Evolutionary conservation across 2,329 filamentous ascomycete genomes (phyloP), one percentile per base, ranked within the genome.

Genomic region (Colletotrichum coccodes): DNA sequence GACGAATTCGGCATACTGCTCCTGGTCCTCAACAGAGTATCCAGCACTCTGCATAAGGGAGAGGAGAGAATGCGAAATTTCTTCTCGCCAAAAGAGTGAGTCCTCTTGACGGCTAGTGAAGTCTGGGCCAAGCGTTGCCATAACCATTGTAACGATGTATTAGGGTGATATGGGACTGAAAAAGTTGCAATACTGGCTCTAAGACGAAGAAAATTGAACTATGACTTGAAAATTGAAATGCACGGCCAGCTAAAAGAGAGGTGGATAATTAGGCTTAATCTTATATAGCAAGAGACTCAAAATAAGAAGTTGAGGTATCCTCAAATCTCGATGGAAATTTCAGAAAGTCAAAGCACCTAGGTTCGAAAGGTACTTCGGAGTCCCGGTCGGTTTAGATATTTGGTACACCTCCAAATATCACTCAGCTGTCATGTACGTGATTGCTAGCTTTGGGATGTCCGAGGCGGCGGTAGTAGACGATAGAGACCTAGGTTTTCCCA

Each of bases 31-130:
- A 11, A n/a, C 44, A 53, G 64, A 68, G 60, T 68, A 68, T 6
- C 60, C 60, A 7, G 64, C 60, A 68, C 64, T 68, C 60, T 64
- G 60, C 64, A 68, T 68, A 12, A 64, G 60, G 32, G 60, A 64
- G 9, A 64, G 52, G 16, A 68, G 60, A 40, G 64, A 16, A 23
- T 64, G 64, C 9, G 60, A 59, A 18, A 68, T 23, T 16, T 64
- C 64, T 5, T 53, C 38, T 36, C 46, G 40, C 64, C 60, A 68
- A 53, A 68, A 68, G 23, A 18, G 26, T 3, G 18, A 26, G 28
- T 64, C 52, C 0, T 64, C 60, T 14, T 59, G 44, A 6, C 30
- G 44, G 11, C 28, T 53, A n/a, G n/a, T 16, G 30, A 30, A 46
- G 23, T 46, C 60, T 6, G 32, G n/a, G 38, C 40, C 40, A 6